Base-by-base conservation (phyloP, 257 asterid species). In the Scutellaria minor region DNA sequence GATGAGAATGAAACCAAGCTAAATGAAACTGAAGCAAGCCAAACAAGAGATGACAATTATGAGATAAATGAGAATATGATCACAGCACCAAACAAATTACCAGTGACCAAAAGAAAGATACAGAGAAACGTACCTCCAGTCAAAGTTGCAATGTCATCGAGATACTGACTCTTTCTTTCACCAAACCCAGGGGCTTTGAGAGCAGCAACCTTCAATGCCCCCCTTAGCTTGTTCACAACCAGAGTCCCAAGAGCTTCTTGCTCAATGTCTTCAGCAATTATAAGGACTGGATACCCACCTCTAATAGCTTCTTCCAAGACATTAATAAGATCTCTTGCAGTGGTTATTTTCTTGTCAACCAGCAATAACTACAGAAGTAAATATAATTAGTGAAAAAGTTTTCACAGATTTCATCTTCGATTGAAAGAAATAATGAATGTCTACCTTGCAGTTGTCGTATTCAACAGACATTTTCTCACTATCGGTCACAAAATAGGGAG, bases 101-200 rank as follows among this genome's bases (percentile, higher is more conserved):
- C 24, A 5, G 18, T 65, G 22, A 11, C 15, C 47, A 42, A 46
- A 60, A 59, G 22, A 62, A 12, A 55, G 71, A 18, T 57, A 60
- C 40, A 68, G 18, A 14, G 45, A 8, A 39, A 64, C 27, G 15
- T 81, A 91, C 99, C 99, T 92, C 99, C 99, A 3, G 98, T 91
- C 75, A 95, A 72, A 70, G 81, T 81, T 47, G 99, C 99, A 78
- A 95, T 90, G 78, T 95, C 99, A 71, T 95, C 99, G 72, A 95
- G 99, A 87, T 95, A 95, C 65, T 95, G 96, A 72, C 95, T 88
- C 80, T 95, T 95, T 60, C 99, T 81, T 74, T 91, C 99, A 78
- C 99, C 99, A 80, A 95, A 95, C 4, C 98, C 99, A 75, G 99
- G 99, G 66, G 99, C 98, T 84, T 95, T 95, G n/a, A 95, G 89